Base-by-base conservation (phyloP, 176 grass and related monocot genomes). In the Luzula sylvatica region DNA sequence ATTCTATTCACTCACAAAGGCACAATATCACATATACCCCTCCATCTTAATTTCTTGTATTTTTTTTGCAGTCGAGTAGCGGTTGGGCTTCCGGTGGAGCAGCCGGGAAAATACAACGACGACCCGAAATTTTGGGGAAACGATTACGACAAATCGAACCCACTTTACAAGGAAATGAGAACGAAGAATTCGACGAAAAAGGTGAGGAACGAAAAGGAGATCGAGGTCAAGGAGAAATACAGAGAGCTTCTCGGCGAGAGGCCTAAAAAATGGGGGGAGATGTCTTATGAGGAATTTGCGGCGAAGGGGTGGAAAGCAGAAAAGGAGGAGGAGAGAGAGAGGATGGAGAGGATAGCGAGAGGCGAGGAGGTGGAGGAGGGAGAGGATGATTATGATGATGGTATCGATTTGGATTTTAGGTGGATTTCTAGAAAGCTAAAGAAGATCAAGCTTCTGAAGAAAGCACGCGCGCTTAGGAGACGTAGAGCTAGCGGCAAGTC, bases 131-230 rank as follows among this genome's bases (percentile, higher is more conserved):
- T 96, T 18, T 96, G 50, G 24, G 84, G 80, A 1, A 73, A 89
- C 26, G 80, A 89, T 17, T 89, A 73, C 16, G 84, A 96, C 15
- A 68, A 81, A 5, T 55, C 68, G 12, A 85, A 72, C 55, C 74
- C 90, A 38, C 54, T 95, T 44, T 89, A 86, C 77, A 73, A 73
- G 3, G 81, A 78, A n/a, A n/a, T n/a, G n/a, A n/a, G n/a, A n/a
- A n/a, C n/a, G n/a, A n/a, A n/a, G n/a, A n/a, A n/a, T n/a, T n/a
- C n/a, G n/a, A n/a, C n/a, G n/a, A n/a, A n/a, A n/a, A n/a, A n/a
- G n/a, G n/a, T n/a, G 65, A 89, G 86, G 71, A 78, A 59, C 29
- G 85, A 79, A 55, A 30, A 76, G 58, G 77, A 79, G 71, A 54
- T 59, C 38, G 69, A 68, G 0, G 53, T 70, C n/a, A 67, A 86